Base-by-base conservation (phyloP, 345 rosid species). In the Zanthoxylum bungeanum region DNA sequence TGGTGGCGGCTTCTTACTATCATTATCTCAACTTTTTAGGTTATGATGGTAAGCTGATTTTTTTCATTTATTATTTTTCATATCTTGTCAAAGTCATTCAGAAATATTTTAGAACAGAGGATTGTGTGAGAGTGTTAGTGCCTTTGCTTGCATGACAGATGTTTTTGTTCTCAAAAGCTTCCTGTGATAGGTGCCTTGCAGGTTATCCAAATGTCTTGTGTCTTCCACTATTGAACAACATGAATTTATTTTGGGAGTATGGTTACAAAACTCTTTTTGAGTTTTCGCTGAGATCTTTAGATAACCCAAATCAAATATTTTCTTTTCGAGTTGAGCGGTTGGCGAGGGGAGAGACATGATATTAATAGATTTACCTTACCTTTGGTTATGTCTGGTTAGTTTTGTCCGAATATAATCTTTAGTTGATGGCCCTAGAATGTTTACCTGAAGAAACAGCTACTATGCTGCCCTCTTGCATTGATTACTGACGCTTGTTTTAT, bases 21-120 rank as follows among this genome's bases (percentile, higher is more conserved):
- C 98, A 96, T 83, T 93, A 96, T 80, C 99, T 96, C 69, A 96
- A 96, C 88, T 96, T 96, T 73, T 81, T 96, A 66, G 99, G 99
- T 58, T 96, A 93, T 84, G 98, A 93, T 27, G 98, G 98, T 96
- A 81, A 81, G 91, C 78, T 72, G 36, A 68, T 56, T 69, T 49
- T n/a, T n/a, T n/a, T 44, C 12, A 3, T 10, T 31, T 22, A 31
- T 33, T 30, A 47, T 47, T 31, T 60, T 49, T 9, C 42, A 33
- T 64, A 62, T 50, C 9, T 34, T 33, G 34, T 40, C 22, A 5
- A 25, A 30, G n/a, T n/a, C 12, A 11, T n/a, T 33, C 14, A 51
- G 69, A 39, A 55, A 66, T 36, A 27, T 68, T 52, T 50, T 51
- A 22, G 40, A 28, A 10, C 17, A 52, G 11, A 39, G 57, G 33